phyloP scores from a whole-genome alignment of 257 asterid species.

The Eustoma russellianum region DNA sequence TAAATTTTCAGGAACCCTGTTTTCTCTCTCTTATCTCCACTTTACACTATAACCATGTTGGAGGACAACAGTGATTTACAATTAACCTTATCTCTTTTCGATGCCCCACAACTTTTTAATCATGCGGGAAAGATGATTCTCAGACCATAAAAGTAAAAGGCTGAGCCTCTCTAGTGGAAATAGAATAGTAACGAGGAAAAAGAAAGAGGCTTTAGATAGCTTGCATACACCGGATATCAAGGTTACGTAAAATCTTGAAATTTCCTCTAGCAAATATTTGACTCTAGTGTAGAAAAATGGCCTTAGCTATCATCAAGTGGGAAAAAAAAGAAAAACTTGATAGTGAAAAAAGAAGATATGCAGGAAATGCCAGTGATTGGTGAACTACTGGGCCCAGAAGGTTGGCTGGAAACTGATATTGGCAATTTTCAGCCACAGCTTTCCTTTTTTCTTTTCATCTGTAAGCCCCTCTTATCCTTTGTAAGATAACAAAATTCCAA shows the following conservation, averaged over 20 bases:
- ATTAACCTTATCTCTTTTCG: slow-evolving; percentile 15
- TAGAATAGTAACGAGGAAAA: not conserved
- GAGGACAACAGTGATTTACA: slow-evolving; percentile 5
- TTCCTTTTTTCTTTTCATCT: slow-evolving; percentile 18
- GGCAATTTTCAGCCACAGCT: slow-evolving; percentile 49
- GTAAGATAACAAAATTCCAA: slow-evolving; percentile 20
- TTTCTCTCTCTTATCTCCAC: slow-evolving; percentile 11
- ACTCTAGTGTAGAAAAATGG: no score
- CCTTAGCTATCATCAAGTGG: not conserved
- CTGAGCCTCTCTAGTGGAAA: slow-evolving; percentile 8
- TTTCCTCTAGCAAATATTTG: not conserved
- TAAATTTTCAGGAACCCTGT: slow-evolving; percentile 3
- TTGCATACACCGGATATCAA: no score
- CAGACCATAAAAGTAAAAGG: slow-evolving; percentile 13
- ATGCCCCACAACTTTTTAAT: slow-evolving; percentile 16
- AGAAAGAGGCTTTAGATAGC: no score
- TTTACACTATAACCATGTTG: slow-evolving; percentile 13
- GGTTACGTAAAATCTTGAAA: no score
- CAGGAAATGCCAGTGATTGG: slow-evolving; percentile 23
- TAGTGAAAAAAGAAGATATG: slow-evolving; percentile 5
- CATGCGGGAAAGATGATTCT: slow-evolving; percentile 13
- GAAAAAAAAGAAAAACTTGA: not conserved
- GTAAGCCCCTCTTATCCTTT: slow-evolving; percentile 25
- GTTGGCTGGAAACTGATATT: slow-evolving; percentile 24
- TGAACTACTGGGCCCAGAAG: slow-evolving; percentile 17